Base-by-base conservation (phyloP, 805 yeast species). In the Ascoidea asiatica region DNA sequence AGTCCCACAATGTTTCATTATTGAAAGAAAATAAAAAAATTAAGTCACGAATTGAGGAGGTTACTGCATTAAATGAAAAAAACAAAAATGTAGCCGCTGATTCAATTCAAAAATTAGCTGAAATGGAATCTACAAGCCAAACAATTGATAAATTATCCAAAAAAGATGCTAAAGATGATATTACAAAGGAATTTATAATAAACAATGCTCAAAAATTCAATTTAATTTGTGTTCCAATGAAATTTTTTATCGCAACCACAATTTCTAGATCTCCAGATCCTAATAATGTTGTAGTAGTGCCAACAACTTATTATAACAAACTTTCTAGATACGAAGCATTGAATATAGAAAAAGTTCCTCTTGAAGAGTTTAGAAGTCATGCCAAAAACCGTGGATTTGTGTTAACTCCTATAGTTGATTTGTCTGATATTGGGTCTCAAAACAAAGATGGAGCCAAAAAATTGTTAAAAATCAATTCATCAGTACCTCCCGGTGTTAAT, bases 231-330 rank as follows among this genome's bases (percentile, higher is more conserved):
- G 66, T 83, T 38, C 84, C 90, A 1, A 67, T 66, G 43, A 57
- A 68, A n/a, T 65, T 78, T 2, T 80, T 73, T 51, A 64, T 81
- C 48, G 77, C 84, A 1, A 79, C 88, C 1, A 76, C 82, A 1
- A 71, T 71, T 36, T 70, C 74, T 6, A 66, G 72, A 50, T 60
- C 60, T 4, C 76, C 83, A 4, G 84, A 79, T 50, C 58, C 67
- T 11, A 59, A 64, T 4, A 72, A 74, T 48, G 78, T 80, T 33
- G 79, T 78, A 47, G 77, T 79, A 7, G 56, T 82, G 33, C 88
- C 90, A 5, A 64, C 70, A 5, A 67, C 78, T 1, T 81, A 81
- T 56, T 82, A 79, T 59, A 72, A 73, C 50, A 75, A 74, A 55
- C 60, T 82, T 48, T 56, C 73, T 22, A 68, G 72, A 45, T 67